phyloP scores from a whole-genome alignment of 2,329 filamentous ascomycete species.

The Colletotrichum musicola region DNA sequence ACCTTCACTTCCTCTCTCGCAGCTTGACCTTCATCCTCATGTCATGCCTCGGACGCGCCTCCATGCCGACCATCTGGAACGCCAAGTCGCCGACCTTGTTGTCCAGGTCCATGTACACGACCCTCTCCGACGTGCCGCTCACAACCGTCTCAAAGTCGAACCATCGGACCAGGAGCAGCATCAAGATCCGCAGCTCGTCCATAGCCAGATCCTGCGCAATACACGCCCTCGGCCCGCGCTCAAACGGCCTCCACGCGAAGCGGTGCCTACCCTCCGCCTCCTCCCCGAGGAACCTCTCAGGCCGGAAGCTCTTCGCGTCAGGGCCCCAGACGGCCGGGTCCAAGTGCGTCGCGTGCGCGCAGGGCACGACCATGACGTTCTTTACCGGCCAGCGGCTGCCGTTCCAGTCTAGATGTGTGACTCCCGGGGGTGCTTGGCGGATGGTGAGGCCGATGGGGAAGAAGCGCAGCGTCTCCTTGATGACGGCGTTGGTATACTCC shows the following conservation, averaged over 20 bases:
- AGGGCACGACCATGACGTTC: constrained; percentile 44
- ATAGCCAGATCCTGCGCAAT: constrained; percentile 52
- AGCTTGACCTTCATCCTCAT: constrained; percentile 36
- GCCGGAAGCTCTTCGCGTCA: constrained; percentile 52
- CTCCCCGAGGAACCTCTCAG: constrained; percentile 53
- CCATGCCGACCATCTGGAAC: constrained; percentile 39
- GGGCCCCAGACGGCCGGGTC: constrained; percentile 51
- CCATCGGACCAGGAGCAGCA: constrained; percentile 40
- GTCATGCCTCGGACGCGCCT: constrained; percentile 35
- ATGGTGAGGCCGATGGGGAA: constrained; percentile 62
- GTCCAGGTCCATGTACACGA: constrained; percentile 44
- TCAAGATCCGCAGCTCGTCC: constrained; percentile 46
- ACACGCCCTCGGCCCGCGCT: constrained; percentile 51
- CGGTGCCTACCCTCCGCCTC: constrained; percentile 35
- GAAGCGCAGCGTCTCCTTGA: constrained; percentile 66
- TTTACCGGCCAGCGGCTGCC: constrained; percentile 53
- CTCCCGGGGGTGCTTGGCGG: constrained; percentile 47
- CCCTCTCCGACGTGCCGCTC: constrained; percentile 38
- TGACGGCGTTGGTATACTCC: constrained; percentile 63
- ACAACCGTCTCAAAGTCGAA: constrained; percentile 45
- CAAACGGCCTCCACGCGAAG: constrained; percentile 47
- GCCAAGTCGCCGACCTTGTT: constrained; percentile 42
- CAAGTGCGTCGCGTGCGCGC: constrained; percentile 46
- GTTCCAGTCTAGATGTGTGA: constrained; percentile 53
- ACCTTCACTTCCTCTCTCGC: not conserved